These are phyloP conservation scores for Cadophora malorum DNA, from an alignment of 2,329 filamentous ascomycete genomes.

Conservation along the genomic window DNA sequence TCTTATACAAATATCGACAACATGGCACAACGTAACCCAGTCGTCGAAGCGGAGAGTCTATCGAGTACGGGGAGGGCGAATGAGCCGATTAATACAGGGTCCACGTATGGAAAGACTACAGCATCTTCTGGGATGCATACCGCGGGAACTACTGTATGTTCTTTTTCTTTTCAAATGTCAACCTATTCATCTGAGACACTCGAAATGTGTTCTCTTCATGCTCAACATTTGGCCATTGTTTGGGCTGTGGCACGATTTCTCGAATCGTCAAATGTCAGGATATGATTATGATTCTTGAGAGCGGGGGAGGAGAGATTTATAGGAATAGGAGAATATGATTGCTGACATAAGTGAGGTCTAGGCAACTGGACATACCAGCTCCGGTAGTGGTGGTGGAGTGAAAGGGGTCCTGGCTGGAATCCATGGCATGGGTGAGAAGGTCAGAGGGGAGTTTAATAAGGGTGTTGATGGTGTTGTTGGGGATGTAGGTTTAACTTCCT, in stretches of 20 bases:
- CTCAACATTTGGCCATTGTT: no score
- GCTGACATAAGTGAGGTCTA: neutral
- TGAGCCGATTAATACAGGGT: neutral
- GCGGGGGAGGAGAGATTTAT: neutral
- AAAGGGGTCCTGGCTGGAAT: constrained; percentile 29
- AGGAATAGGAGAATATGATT: neutral
- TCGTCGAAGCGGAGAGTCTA: neutral
- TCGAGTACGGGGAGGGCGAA: neutral
- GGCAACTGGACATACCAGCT: neutral
- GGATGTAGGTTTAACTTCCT: constrained; percentile 19
- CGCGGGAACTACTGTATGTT: neutral
- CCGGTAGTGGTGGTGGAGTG: constrained; percentile 19
- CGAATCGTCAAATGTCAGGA: no score
- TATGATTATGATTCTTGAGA: no score
- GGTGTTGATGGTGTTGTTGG: constrained; percentile 31
- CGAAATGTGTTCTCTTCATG: no score
- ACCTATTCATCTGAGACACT: no score
- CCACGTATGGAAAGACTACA: neutral
- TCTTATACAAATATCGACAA: no score
- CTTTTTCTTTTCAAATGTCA: no score
- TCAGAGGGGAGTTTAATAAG: constrained; percentile 34
- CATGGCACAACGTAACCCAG: neutral
- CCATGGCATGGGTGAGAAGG: constrained; percentile 34
- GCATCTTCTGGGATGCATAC: neutral
- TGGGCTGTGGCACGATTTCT: no score